Base-by-base conservation (phyloP, 164 flowering plant species). In the Vitis cinerea region DNA sequence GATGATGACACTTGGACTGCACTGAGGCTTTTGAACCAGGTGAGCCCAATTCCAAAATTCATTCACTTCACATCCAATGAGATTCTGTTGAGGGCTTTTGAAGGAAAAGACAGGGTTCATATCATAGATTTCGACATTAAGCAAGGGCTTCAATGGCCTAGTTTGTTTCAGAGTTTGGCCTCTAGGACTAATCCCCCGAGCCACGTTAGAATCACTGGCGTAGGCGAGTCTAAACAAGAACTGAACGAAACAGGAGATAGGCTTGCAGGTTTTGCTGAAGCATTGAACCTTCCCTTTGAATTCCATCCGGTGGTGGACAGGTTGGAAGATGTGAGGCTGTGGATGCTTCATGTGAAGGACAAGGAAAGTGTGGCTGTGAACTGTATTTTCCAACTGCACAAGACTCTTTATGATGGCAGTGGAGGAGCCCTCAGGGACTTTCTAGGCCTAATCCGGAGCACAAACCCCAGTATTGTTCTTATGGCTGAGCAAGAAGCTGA, bases 271-370 rank as follows among this genome's bases (percentile, higher is more conserved):
- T 87, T 95, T 72, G 98, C 99, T 0, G 87, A 79, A 15, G 85
- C 90, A 12, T 70, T 93, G 75, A 90, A 82, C 72, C 79, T 95
- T 47, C 88, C 87, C 9, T 95, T 95, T 37, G 90, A 91, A 66
- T 95, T 93, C 74, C 99, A 95, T 69, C 80, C 94, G 0, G 98
- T 95, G 2, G 98, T 93, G 71, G 99, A 95, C 75, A 77, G 95
- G 72, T 72, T 93, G 69, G 97, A 95, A 71, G 99, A 95, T 64
- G 97, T 95, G 67, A 84, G 99, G 76, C 77, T 91, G 37, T 95
- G 99, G 99, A 95, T 95, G 99, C 98, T 95, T 77, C 98, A 95
- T 78, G 96, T 92, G 51, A 93, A 91, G 84, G 94, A 90, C 74
- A 72, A 70, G 3, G 99, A 95, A 75, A 73, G 70, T 48, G 96